Base-by-base conservation (phyloP, 1,139 yeast species). In the Saccharomycopsis crataegensis region DNA sequence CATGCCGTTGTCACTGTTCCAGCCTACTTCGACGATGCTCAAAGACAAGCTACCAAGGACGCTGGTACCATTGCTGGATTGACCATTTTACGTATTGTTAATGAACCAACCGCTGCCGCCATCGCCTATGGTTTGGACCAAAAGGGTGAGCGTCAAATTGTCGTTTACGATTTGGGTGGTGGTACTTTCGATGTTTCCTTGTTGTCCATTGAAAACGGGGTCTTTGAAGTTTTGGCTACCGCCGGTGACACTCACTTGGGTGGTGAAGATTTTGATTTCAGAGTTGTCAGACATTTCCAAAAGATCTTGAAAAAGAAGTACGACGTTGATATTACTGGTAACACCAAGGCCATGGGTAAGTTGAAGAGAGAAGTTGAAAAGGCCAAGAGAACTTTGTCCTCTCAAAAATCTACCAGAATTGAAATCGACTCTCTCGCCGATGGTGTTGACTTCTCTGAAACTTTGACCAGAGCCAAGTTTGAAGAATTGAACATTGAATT, bases 101-200 rank as follows among this genome's bases (percentile, higher is more conserved):
- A 91, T 71, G 98, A 91, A 77, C 98, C 98, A 60, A 91, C 98
- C 55, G 98, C 98, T 51, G 97, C 98, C 59, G 97, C 97, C 57
- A 89, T 91, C 71, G 98, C 98, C 59, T 91, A 91, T 74, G 98
- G 98, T 63, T 80, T 91, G 65, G 97, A 91, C 74, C 86, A 87
- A 72, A 78, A 86, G 61, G 89, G 85, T 62, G 93, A 88, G 74
- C 85, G 85, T 70, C 94, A 88, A 75, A 88, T 89, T 64, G 82
- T 89, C 68, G 95, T 89, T 60, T 90, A 87, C 75, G 97, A 90
- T 75, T 80, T 90, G 66, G 97, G 97, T 80, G 97, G 96, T 70
- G 96, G 96, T 77, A 88, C 96, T 66, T 88, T 88, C 68, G 96
- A 88, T 81, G 95, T 88, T 61, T 88, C 96, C 46, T 76, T 88